Percentiles rank a stretch among this genome's conserved stretches.
phyloP scores from a whole-genome alignment of 192 early-diverging fungal species.

The Rhizophagus sp. region DNA sequence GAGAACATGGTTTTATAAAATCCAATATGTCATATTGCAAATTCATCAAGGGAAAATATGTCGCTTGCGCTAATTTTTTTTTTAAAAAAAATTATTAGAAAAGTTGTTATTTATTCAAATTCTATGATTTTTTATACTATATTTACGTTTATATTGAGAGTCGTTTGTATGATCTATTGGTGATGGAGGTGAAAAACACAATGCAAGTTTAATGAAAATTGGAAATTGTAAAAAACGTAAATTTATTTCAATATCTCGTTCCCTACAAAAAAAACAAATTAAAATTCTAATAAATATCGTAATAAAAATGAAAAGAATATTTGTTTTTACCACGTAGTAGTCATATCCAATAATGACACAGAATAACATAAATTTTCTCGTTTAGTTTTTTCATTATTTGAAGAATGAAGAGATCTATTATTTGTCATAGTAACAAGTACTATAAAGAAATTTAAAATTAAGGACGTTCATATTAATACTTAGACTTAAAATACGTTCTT shows the following conservation, averaged over 20 bases:
- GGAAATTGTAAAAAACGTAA: constrained; percentile 25
- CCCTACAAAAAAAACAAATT: constrained; percentile 8
- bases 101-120: neutral
- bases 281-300: neutral
- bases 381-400: neutral
- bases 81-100: neutral
- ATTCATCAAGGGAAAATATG: constrained; percentile 18
- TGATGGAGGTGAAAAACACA: constrained; percentile 9
- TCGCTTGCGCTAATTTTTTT: neutral
- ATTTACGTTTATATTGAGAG: neutral
- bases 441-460: neutral
- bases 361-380: constrained; percentile 21
- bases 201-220: constrained; percentile 5
- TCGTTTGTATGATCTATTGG: neutral
- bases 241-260: constrained; percentile 28
- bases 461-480: neutral
- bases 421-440: constrained; percentile 1
- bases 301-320: neutral
- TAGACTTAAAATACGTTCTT: neutral
- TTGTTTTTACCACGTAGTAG: constrained; percentile 4
- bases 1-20: constrained; percentile 28
- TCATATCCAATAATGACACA: constrained; percentile 24
- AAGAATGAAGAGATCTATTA: neutral
- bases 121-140: neutral
- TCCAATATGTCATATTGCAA: constrained; percentile 24